These are phyloP conservation scores for Trypanosoma mega DNA, from an alignment of 208 protist species.

Conservation along the genomic window DNA sequence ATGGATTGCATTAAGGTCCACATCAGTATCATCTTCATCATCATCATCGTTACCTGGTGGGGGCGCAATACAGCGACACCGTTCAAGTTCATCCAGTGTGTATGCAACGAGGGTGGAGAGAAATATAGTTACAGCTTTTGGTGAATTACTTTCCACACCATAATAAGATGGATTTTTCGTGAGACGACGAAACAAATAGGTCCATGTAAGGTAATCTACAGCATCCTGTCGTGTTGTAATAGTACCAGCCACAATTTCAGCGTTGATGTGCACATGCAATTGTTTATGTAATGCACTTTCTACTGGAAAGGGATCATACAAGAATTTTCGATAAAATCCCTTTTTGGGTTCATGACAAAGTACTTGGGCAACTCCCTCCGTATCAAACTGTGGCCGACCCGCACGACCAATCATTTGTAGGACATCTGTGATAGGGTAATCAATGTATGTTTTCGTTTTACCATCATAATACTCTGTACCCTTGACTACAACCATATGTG, in stretches of 20 bases:
- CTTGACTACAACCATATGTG: slow-evolving; percentile 99
- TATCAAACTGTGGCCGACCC: slow-evolving; percentile 97
- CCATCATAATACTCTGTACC: slow-evolving; percentile 99
- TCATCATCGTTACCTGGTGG: slow-evolving; percentile 40
- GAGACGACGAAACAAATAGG: slow-evolving; percentile 98
- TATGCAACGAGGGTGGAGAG: slow-evolving; percentile 80
- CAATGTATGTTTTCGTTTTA: slow-evolving; percentile 96
- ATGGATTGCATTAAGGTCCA: slow-evolving; percentile 55
- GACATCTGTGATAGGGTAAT: slow-evolving; percentile 99
- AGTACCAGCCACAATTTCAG: slow-evolving; percentile 96
- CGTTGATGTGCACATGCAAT: slow-evolving; percentile 99
- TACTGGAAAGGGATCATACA: slow-evolving; percentile 99
- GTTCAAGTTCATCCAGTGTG: slow-evolving; percentile 80
- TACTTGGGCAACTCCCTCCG: slow-evolving; percentile 94
- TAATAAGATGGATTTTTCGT: slow-evolving; percentile 98
- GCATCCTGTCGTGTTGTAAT: slow-evolving; percentile 94
- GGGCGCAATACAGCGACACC: slow-evolving; percentile 80
- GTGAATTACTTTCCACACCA: slow-evolving; percentile 91
- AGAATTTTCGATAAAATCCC: slow-evolving; percentile 99
- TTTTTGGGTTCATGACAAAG: slow-evolving; percentile 98
- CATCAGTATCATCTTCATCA: slow-evolving; percentile 36
- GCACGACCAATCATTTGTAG: slow-evolving; percentile 99
- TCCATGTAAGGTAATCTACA: slow-evolving; percentile 99
- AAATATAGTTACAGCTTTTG: slow-evolving; percentile 84
- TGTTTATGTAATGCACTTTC: slow-evolving; percentile 95